Evolutionary conservation across 805 yeast genomes (phyloP), one percentile per base, ranked within the genome.

Genomic region (Yarrowia yakushimensis): DNA sequence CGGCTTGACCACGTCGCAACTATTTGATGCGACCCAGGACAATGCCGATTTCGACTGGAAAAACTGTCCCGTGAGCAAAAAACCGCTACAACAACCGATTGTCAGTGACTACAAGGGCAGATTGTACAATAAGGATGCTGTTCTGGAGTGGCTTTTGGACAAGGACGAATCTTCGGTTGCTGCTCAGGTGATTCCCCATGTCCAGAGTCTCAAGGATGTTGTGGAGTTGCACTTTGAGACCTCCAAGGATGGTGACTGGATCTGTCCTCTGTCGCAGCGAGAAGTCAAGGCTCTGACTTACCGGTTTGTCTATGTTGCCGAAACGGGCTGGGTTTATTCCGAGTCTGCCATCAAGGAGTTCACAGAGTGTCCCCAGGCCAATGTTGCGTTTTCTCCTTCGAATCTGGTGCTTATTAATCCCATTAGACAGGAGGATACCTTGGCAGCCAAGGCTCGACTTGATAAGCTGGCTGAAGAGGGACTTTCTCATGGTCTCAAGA

Each of bases 51-150:
- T 76, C 3, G 63, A 70, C 23, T 80, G 85, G 77, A 73, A 72
- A 13, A 75, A 74, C 12, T 87, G 93, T 69, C 71, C 74, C 10
- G 63, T 77, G 31, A 78, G 76, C 23, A 82, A 68, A 54, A 77
- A 70, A 62, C 76, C 63, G 67, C 75, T 87, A 15, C 65, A 68
- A 12, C 67, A 66, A 5, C 87, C 87, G 0, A 73, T 87, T 1
- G 85, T 86, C 3, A 80, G 88, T 27, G 96, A 88, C 72, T 85
- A 78, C 69, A 76, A 74, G 63, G 96, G 96, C 0, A 70, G 76
- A 31, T 68, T 89, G 10, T 86, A 79, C 71, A 81, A 84, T 64
- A 87, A 86, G 64, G 88, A 85, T 64, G 72, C 83, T 30, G 70
- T 87, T 0, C 66, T 89, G 6, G 85, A 85, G 66, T 77, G 79